A percentile compares a stretch with the other conserved stretches of the same genome.
phyloP scores from a whole-genome alignment of 768 basidiomycete genomes.

The Cubamyces lactineus region DNA sequence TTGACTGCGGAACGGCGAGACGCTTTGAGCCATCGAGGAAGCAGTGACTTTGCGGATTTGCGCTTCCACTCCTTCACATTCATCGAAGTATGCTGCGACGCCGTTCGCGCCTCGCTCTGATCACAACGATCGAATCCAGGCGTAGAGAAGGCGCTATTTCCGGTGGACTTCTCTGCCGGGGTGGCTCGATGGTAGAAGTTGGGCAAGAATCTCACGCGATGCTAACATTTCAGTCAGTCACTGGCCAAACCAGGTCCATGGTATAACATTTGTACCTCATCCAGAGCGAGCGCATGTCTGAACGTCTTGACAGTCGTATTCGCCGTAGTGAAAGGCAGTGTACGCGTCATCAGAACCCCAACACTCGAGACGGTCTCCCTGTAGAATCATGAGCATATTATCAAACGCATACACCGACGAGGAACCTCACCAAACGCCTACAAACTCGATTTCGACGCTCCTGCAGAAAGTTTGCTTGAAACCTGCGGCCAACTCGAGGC shows the following conservation, averaged over 20 bases:
- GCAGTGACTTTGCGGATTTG: background rate
- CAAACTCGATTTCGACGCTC: constrained; percentile 71
- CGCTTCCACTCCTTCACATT: background rate
- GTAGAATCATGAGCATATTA: background rate
- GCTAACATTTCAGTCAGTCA: constrained; percentile 40
- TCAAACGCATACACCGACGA: background rate
- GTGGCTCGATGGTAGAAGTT: constrained; percentile 59
- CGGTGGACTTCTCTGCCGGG: constrained; percentile 27
- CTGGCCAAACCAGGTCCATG: background rate
- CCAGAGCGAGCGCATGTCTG: constrained; percentile 76
- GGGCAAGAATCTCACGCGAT: constrained; percentile 65
- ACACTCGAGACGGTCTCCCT: constrained; percentile 85
- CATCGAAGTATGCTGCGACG: too few species aligned
- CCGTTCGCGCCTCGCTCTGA: background rate
- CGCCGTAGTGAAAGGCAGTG: constrained; percentile 67
- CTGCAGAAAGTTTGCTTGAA: constrained; percentile 77
- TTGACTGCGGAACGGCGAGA: background rate
- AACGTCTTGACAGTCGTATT: constrained; percentile 70
- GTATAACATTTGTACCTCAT: constrained; percentile 55
- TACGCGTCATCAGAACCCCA: constrained; percentile 60
- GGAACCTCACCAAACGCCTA: constrained; percentile 68
- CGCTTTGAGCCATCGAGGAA: background rate
- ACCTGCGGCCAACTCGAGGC: constrained; percentile 53
- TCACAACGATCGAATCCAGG: too few species aligned
- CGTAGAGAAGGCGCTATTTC: background rate